Evolutionary conservation across 306 rosid species (phyloP).

Genomic region (Trichosanthes truncata): DNA sequence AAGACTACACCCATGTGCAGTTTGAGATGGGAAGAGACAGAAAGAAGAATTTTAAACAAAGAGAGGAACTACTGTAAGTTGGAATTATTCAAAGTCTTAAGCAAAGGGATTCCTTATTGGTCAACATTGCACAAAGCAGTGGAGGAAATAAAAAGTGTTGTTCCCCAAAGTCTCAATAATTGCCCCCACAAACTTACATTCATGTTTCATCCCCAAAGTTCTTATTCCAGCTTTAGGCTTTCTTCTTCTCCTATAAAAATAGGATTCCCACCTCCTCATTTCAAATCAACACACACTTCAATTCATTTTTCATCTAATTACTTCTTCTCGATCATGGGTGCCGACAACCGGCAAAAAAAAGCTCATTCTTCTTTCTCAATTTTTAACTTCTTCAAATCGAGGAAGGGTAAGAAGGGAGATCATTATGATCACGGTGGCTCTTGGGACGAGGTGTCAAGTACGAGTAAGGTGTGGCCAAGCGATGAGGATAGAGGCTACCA

Average conservation of each 20-base stretch:
- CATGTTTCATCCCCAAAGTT: neutral
- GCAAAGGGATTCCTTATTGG: neutral
- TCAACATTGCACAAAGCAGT: neutral
- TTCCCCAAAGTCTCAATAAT: neutral
- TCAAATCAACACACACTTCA: neutral
- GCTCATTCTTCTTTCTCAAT: slow-evolving; percentile 28
- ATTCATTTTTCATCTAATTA: neutral
- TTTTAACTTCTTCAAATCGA: slow-evolving; percentile 43
- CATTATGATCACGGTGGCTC: neutral
- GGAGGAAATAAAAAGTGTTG: slow-evolving; percentile 5
- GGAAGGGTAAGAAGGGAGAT: slow-evolving; percentile 17
- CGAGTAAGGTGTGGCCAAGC: slow-evolving; percentile 41
- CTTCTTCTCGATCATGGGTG: neutral
- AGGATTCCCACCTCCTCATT: neutral
- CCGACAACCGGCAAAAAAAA: neutral
- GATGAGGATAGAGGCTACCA: too few relatives aligned
- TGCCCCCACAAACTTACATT: neutral
- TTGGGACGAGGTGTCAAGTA: slow-evolving; percentile 29
- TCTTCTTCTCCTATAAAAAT: neutral
- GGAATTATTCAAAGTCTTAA: neutral
- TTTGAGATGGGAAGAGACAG: neutral
- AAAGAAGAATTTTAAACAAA: neutral
- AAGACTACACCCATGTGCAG: neutral
- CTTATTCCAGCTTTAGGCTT: neutral
- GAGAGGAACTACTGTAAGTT: neutral